Evolutionary conservation across 768 basidiomycete species (phyloP).

Genomic region (Baorangia bicolor): DNA sequence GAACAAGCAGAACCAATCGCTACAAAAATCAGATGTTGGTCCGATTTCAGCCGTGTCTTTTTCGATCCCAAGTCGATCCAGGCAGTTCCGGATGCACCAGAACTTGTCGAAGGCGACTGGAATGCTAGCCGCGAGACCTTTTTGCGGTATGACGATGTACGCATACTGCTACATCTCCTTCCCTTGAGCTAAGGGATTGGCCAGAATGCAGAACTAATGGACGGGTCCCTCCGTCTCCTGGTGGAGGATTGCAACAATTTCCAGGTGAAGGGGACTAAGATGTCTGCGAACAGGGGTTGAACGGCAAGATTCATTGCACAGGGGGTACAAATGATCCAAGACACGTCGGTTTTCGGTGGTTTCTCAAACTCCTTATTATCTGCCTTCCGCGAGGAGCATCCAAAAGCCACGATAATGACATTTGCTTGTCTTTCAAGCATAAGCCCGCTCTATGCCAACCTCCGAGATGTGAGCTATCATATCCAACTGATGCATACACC

Average conservation of each 20-base stretch:
- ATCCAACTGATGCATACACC: background rate
- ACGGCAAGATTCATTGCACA: conserved; percentile 26
- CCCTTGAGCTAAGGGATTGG: background rate
- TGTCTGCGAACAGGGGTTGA: background rate
- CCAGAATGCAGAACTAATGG: conserved; percentile 67
- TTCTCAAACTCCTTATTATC: conserved; percentile 61
- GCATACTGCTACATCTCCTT: conserved; percentile 6
- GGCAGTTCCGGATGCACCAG: conserved; percentile 55
- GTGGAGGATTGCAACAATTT: conserved; percentile 75
- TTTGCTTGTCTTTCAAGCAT: conserved; percentile 58
- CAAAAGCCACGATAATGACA: conserved; percentile 56
- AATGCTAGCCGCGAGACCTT: conserved; percentile 50
- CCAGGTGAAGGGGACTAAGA: conserved; percentile 46
- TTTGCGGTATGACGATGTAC: conserved; percentile 53
- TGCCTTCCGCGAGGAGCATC: conserved; percentile 64
- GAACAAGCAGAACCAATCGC: conserved; percentile 9
- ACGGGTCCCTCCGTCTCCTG: conserved; percentile 61
- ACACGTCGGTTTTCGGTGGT: conserved; percentile 61
- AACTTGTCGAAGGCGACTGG: conserved; percentile 57
- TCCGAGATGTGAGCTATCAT: conserved; percentile 44
- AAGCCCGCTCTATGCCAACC: conserved; percentile 32
- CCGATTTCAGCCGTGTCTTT: conserved; percentile 51
- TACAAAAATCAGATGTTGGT: conserved; percentile 45
- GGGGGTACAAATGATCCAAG: conserved; percentile 71
- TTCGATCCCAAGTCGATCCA: conserved; percentile 68